These are phyloP conservation scores for Rhizophagus sp. DNA, from an alignment of 192 early-diverging fungal species.

Conservation along the genomic window DNA sequence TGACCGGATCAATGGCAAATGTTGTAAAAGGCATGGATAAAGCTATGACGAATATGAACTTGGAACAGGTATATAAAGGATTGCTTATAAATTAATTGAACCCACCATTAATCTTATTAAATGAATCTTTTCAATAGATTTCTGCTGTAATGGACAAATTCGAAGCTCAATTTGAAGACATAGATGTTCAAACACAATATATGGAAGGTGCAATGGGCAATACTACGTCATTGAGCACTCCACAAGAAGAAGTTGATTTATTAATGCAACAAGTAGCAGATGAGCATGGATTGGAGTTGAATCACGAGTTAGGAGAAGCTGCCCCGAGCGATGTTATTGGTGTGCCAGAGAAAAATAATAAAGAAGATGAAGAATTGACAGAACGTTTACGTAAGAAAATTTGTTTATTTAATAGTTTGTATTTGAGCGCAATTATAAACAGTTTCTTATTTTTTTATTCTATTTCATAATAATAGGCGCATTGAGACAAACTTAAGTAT, in stretches of 20 bases:
- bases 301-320: slow-evolving; percentile 61
- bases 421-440: background rate
- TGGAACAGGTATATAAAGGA: slow-evolving; percentile 74
- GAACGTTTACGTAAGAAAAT: slow-evolving; percentile 20
- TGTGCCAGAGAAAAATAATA: slow-evolving; percentile 34
- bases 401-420: background rate
- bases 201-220: slow-evolving; percentile 94
- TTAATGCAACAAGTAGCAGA: slow-evolving; percentile 98
- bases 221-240: slow-evolving; percentile 83
- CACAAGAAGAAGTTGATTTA: slow-evolving; percentile 88
- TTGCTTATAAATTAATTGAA: background rate
- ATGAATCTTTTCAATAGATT: slow-evolving; percentile 57
- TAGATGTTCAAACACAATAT: slow-evolving; percentile 96
- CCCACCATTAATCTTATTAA: background rate
- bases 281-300: slow-evolving; percentile 90
- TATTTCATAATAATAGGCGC: background rate
- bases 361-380: slow-evolving; percentile 42
- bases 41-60: slow-evolving; percentile 93
- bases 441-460: background rate
- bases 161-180: slow-evolving; percentile 93
- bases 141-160: slow-evolving; percentile 99
- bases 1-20: slow-evolving; percentile 80
- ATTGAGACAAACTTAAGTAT: background rate
- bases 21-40: slow-evolving; percentile 94
- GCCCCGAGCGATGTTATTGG: slow-evolving; percentile 47